Base-by-base conservation (phyloP, 768 basidiomycete species). In the Russula olivacea region DNA sequence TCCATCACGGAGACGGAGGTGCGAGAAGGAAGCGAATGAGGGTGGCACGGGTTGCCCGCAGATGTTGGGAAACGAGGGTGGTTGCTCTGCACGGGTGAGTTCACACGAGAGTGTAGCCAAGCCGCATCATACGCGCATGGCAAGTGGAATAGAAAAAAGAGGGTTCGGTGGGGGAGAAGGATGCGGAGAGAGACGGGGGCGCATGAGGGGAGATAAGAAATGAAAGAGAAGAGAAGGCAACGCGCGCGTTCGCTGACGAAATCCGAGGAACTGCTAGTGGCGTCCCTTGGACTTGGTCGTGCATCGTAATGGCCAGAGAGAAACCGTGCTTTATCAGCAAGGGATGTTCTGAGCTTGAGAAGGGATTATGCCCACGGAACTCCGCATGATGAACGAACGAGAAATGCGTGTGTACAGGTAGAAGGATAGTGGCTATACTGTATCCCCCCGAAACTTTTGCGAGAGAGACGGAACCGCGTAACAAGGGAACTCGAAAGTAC, bases 211-310 rank as follows among this genome's bases (percentile, higher is more conserved):
- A 59, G 51, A 63, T 63, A 59, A 59, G 57, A 59, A 25, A 53
- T 48, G 57, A 51, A 58, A n/a, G 45, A 54, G 54, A 59, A 63
- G 45, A 36, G 62, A 64, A 64, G 53, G 6, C 30, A 6, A 47
- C 19, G 43, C 4, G 28, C 12, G 40, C 23, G 34, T 11, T 51
- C 50, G 47, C 53, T 32, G 38, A 45, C 45, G 17, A 28, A 50
- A 59, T 54, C 34, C 51, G 57, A 59, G 45, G 62, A 47, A 32
- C 25, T 28, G 17, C 47, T 40, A 49, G 48, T 32, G 21, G 23
- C 14, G 21, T 15, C 50, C 38, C 47, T 34, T 17, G 61, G 55
- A 36, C 23, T 25, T 25, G 21, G 25, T 17, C 15, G 17, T 49
- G 10, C 2, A 14, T 38, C 56, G 55, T 56, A 30, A 47, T 28